A percentile compares a stretch with the other conserved stretches of the same genome.
Evolutionary conservation across 1,139 yeast genomes (phyloP).

Genomic region (Spathaspora sp.): DNA sequence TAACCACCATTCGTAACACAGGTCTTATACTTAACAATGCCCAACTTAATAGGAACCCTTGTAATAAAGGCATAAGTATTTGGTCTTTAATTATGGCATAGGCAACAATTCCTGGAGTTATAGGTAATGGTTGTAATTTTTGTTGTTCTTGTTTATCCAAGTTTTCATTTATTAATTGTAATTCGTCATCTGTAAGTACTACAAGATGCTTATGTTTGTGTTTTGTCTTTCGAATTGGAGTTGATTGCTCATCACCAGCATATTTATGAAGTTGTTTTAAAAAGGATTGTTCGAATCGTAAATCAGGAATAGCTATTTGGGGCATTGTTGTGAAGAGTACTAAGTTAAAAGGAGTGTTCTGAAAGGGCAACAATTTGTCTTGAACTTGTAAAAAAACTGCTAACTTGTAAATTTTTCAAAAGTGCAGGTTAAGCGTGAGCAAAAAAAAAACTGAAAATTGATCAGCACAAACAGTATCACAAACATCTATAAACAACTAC

Average conservation of each 20-base stretch:
- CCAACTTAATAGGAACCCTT: slow-evolving; percentile 44
- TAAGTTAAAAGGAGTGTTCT: background rate
- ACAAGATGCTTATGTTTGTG: slow-evolving; percentile 6
- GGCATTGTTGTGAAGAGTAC: slow-evolving; percentile 3
- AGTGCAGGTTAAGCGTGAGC: background rate
- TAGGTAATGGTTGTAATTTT: slow-evolving; percentile 28
- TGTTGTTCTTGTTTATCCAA: slow-evolving; percentile 25
- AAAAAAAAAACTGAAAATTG: slow-evolving; percentile 4
- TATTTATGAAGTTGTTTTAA: slow-evolving; percentile 43
- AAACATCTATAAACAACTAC: background rate
- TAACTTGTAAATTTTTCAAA: background rate
- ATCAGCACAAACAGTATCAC: background rate
- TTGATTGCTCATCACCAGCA: slow-evolving; percentile 19
- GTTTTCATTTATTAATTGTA: slow-evolving; percentile 21
- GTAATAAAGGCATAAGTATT: slow-evolving; percentile 62
- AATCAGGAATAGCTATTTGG: slow-evolving; percentile 54
- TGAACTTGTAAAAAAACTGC: slow-evolving; percentile 1
- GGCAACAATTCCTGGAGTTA: slow-evolving; percentile 48
- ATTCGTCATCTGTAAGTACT: slow-evolving; percentile 24
- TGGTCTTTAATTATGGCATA: slow-evolving; percentile 65
- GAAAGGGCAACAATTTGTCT: background rate
- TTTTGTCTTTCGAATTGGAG: background rate
- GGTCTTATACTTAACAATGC: slow-evolving; percentile 34
- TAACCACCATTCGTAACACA: slow-evolving; percentile 23
- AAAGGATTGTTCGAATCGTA: slow-evolving; percentile 65